Base-by-base conservation (phyloP, 129 eudicot species). In the Oenanthe sinensis region DNA sequence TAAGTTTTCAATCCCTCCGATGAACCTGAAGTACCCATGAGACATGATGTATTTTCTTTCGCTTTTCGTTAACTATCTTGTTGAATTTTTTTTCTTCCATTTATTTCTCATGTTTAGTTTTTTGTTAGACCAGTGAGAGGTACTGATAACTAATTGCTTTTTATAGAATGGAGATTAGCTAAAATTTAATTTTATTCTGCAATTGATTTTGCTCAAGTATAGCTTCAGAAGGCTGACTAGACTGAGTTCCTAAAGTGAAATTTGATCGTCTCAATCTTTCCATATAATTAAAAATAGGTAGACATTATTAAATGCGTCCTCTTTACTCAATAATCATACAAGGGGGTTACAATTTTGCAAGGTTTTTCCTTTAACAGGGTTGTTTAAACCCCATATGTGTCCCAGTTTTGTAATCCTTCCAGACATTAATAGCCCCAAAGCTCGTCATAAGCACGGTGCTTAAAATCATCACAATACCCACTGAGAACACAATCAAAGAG, bases 401-500 rank as follows among this genome's bases (percentile, higher is more conserved):
- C 78, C 92, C 90, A 67, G 76, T 84, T 19, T 30, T 76, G 70
- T 86, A 86, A 79, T 84, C 90, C 75, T 78, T 86, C 92, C 88
- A 89, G 2, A 84, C 85, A 62, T 86, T 82, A 28, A 84, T 60
- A 39, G 88, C 88, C 55, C 92, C 92, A 67, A 80, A 89, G 75
- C 81, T 79, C n/a, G 88, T 89, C 74, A 86, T 82, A 28, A 89
- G 80, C 80, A 86, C 85, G 40, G 90, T 80, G 50, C 90, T 89
- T 24, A 89, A 19, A 75, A 87, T 87, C 92, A 89, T 78, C 45
- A 86, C 92, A 15, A 70, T 80, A 4, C 90, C 87, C 71, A 89
- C 90, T 45, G 92, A 86, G 79, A 86, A 86, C 81, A 89, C 88
- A 43, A 86, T 89, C 19, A 86, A 81, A 10, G 92, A 89, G 12